Evolutionary conservation across 192 early-diverging fungal genomes (phyloP).

Genomic region (Physocladia obscura): DNA sequence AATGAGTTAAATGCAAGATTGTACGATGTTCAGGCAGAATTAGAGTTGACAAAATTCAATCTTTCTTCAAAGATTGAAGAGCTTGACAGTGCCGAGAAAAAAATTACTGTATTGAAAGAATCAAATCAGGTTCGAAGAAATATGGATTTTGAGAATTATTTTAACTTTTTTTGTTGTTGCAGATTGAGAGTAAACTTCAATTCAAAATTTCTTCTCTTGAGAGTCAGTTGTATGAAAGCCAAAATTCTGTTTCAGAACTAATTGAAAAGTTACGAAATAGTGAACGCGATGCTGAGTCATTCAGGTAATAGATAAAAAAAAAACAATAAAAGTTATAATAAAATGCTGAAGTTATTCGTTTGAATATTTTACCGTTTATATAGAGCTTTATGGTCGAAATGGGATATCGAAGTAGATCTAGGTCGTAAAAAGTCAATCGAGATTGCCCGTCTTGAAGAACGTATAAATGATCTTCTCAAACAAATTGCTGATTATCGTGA

Average conservation of each 20-base stretch:
- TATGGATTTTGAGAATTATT: no score
- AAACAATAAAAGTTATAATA: no score
- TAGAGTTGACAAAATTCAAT: no score
- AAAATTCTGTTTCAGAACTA: not conserved
- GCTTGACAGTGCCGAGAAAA: no score
- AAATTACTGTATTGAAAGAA: not conserved
- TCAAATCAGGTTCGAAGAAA: not conserved
- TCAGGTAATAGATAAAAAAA: no score
- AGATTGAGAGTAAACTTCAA: no score
- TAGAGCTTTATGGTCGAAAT: constrained; percentile 21
- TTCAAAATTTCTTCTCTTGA: not conserved
- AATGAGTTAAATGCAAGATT: no score
- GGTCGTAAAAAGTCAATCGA: constrained; percentile 24
- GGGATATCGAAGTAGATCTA: constrained; percentile 12
- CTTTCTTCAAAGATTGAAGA: no score
- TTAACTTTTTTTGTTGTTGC: no score
- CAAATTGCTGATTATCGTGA: constrained; percentile 18
- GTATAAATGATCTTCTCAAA: constrained; percentile 4
- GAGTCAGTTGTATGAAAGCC: not conserved
- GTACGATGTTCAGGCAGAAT: no score
- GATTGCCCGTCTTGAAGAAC: constrained; percentile 17
- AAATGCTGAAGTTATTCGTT: no score
- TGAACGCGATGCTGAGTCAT: constrained; percentile 12
- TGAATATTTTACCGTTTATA: no score
- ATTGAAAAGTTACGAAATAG: constrained; percentile 5